Evolutionary conservation across 164 flowering plant species (phyloP), one percentile per base, ranked within the genome.

Genomic region (Annona squamosa): DNA sequence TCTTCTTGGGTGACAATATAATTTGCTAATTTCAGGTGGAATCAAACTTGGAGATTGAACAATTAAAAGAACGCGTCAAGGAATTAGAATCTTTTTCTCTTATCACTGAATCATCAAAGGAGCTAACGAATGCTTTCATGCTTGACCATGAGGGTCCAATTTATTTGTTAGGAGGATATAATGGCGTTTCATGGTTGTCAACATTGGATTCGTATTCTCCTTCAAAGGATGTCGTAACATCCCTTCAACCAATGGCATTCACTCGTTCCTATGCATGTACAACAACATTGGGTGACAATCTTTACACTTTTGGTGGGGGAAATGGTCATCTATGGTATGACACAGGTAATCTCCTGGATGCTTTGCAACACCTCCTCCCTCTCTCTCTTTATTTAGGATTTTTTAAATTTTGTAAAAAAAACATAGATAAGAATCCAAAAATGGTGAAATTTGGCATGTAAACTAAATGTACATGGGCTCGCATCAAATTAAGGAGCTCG

Each of bases 221-320:
- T 73, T 85, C 87, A 6, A 71, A 62, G 4, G 89, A 88, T 83
- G 72, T 79, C 48, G 62, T 87, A 48, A 86, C 77, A 78, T 77
- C 90, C 63, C 83, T 88, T 7, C 78, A 59, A 63, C 87, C 97
- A 71, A 94, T 94, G 97, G 85, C 71, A 74, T 76, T 71, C 69
- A 77, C 67, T 13, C 94, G 97, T 42, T 80, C 92, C 68, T 82
- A 88, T 90, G 87, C 93, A 48, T 68, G 91, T 41, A 87, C 81
- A 68, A 85, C 86, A 68, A 72, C 73, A 56, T 74, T 90, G 67
- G 79, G 88, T 75, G 88, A 76, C 43, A 84, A 85, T 59, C 74
- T 94, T 68, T 92, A 83, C 69, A 83, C 82, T 26, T 75, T 92
- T 78, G 98, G 99, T 69, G 99, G 99, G 75, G 91, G 94, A 73